A percentile compares a stretch with the other conserved stretches of the same genome.
Conservation (phyloP, 306 rosid species). For the Carpinus viminea region DNA sequence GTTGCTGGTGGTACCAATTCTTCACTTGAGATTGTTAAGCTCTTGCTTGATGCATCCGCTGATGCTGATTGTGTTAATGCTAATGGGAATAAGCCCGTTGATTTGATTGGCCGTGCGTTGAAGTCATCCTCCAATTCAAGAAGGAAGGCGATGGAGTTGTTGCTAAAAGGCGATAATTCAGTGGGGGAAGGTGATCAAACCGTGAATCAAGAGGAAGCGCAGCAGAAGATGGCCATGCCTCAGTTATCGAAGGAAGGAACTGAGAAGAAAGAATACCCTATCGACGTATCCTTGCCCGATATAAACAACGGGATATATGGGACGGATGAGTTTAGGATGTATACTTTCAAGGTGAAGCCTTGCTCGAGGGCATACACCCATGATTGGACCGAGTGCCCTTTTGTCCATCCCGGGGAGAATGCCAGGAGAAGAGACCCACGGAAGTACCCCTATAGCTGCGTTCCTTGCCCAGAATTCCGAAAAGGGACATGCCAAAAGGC, state of each 20-base stretch:
- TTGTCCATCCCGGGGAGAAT: slow-evolving; percentile 98
- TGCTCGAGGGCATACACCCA: slow-evolving; percentile 99
- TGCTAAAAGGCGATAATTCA: slow-evolving; percentile 54
- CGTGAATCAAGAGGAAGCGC: slow-evolving; percentile 47
- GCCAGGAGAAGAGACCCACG: slow-evolving; percentile 98
- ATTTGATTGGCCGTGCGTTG: slow-evolving; percentile 59
- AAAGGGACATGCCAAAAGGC: slow-evolving; percentile 89
- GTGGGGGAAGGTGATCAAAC: slow-evolving; percentile 39
- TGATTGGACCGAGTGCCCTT: slow-evolving; percentile 99
- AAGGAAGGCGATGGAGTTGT: slow-evolving; percentile 71
- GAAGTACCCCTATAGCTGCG: slow-evolving; percentile 97
- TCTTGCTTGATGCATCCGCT: slow-evolving; percentile 77
- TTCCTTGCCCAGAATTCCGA: slow-evolving; percentile 97
- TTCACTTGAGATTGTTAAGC: slow-evolving; percentile 67
- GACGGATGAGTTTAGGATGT: slow-evolving; percentile 92
- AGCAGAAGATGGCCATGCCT: slow-evolving; percentile 30
- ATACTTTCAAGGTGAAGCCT: slow-evolving; percentile 95
- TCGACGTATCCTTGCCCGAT: slow-evolving; percentile 86
- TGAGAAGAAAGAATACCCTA: slow-evolving; percentile 92
- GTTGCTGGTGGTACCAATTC: slow-evolving; percentile 73
- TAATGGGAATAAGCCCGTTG: slow-evolving; percentile 60
- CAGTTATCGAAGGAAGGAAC: slow-evolving; percentile 48
- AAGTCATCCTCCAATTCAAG: slow-evolving; percentile 44
- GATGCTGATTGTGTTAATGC: slow-evolving; percentile 56
- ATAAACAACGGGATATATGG: slow-evolving; percentile 92